Base-by-base conservation (phyloP, 805 yeast species). In the Candida yuanshanica region DNA sequence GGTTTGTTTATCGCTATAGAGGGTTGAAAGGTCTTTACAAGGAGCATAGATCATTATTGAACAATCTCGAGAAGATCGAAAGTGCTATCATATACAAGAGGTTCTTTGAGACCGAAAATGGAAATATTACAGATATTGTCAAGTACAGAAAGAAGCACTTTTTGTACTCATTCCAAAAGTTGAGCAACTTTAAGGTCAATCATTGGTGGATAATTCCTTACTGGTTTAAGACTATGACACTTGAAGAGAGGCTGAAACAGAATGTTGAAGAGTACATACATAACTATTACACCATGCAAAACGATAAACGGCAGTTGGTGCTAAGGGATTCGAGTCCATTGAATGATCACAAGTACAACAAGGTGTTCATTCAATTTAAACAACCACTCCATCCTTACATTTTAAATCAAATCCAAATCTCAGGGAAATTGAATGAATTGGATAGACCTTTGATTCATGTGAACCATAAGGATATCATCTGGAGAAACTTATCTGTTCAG, bases 401-500 rank as follows among this genome's bases (percentile, higher is more conserved):
- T 23, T 80, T 86, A 0, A 76, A 74, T 38, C 88, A 86, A 52
- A 59, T 81, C 3, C 56, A 79, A 10, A 53, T 79, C 1, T 65
- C 75, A 2, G 62, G 66, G 33, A 49, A 58, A 12, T 67, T 71
- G 42, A 73, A 72, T 3, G 60, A 54, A 34, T 60, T 76, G 53
- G 69, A 68, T 45, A 60, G 62, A 33, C 67, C 71, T 3, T 43
- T 75, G 25, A 56, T 74, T 21, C 81, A 78, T 14, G 70, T 82
- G 2, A 72, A 81, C 51, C 83, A 90, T 2, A 58, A 69, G 8
- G 95, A 85, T 52, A 66, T 89, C 2, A 60, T 81, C 1, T 89
- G 97, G 96, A 52, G 62, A 0, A 86, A 85, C 48, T 48, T 86
- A 6, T 53, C 63, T 4, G 50, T 65, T 12, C 60, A 59, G 21